A percentile compares a stretch with the other conserved stretches of the same genome.
These are phyloP conservation scores for Colletotrichum graminicola DNA, from an alignment of 2,329 filamentous ascomycete genomes.

Conservation along the genomic window DNA sequence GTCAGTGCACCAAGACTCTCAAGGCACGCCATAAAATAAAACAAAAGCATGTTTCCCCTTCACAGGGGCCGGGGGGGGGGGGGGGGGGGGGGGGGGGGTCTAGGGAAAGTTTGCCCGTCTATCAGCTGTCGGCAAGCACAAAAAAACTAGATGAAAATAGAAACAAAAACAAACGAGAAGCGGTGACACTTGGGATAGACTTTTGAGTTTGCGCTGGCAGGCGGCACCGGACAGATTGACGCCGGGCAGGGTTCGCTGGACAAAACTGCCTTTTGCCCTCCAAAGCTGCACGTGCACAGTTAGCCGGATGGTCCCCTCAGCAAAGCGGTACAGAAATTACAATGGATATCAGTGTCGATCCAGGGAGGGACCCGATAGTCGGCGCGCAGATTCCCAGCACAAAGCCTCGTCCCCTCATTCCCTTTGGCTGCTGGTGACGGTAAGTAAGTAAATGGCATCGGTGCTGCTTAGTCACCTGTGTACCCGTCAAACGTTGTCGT, in stretches of 20 bases:
- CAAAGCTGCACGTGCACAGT: not conserved
- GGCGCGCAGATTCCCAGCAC: not conserved
- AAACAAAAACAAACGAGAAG: not conserved
- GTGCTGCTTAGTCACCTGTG: not conserved
- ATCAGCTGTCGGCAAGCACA: not conserved
- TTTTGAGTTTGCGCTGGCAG: constrained; percentile 16
- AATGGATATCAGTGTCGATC: constrained; percentile 9
- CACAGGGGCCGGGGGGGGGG: no score
- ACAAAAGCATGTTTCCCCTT: not conserved
- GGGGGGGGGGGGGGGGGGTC: no score
- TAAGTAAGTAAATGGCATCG: not conserved
- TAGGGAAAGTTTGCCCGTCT: constrained; percentile 1
- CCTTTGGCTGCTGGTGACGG: not conserved
- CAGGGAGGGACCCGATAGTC: constrained; percentile 1
- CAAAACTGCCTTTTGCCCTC: not conserved
- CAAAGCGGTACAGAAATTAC: not conserved
- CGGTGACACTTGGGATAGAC: not conserved
- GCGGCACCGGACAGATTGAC: not conserved
- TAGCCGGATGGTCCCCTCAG: not conserved
- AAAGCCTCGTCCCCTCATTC: not conserved
- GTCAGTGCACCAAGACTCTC: constrained; percentile 9
- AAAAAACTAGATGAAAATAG: no score
- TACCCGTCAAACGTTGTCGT: not conserved
- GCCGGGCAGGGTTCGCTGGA: not conserved
- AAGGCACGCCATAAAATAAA: not conserved